phyloP scores from a whole-genome alignment of 495 filamentous ascomycete genomes.

The Parachaetomium inaequale region DNA sequence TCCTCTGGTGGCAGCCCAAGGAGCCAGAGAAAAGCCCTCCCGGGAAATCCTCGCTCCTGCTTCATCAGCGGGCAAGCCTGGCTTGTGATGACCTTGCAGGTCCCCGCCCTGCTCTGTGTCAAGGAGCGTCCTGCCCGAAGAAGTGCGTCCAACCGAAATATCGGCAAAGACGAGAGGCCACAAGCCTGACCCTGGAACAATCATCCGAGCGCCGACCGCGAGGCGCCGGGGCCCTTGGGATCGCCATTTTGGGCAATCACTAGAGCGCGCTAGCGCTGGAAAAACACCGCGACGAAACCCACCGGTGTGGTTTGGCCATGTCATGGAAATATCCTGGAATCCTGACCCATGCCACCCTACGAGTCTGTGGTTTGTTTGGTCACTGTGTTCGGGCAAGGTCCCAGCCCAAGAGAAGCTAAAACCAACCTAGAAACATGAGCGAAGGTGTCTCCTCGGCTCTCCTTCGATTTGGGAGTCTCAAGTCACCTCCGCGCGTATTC shows the following conservation, averaged over 20 bases:
- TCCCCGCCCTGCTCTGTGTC: background rate
- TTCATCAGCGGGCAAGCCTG: background rate
- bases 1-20: background rate
- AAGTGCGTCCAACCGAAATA: too few relatives aligned
- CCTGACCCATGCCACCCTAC: too few relatives aligned
- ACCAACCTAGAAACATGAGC: background rate
- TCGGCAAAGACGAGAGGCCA: too few relatives aligned
- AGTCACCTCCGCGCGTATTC: background rate
- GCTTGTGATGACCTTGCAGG: too few relatives aligned
- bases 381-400: background rate
- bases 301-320: constrained; percentile 17
- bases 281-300: constrained; percentile 12
- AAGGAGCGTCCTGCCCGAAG: background rate
- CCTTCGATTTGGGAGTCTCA: background rate
- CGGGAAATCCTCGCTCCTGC: background rate
- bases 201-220: constrained; percentile 1
- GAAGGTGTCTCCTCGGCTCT: background rate
- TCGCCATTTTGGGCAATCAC: background rate
- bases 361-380: background rate
- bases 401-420: background rate
- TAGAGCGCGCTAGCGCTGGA: background rate
- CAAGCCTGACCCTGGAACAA: background rate
- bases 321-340: background rate
- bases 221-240: background rate
- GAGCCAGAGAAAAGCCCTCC: background rate